Conservation (phyloP, 2,329 filamentous ascomycete genomes). For the Fusarium sp. region DNA sequence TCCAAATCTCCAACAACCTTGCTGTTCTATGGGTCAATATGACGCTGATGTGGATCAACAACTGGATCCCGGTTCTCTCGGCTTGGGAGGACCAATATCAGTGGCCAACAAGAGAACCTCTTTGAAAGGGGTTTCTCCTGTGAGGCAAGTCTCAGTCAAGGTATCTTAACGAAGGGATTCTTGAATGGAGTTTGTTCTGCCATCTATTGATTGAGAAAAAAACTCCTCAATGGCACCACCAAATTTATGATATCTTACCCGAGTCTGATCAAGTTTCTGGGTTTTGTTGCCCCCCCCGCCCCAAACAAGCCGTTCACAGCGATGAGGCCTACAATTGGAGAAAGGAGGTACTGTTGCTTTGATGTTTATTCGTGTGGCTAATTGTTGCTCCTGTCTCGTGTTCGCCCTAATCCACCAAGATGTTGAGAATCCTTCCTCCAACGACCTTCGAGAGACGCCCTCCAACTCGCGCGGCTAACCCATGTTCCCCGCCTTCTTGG, state of each 20-base stretch:
- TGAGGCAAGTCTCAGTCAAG: not conserved
- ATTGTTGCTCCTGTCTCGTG: not conserved
- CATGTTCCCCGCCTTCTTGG: conserved; percentile 9
- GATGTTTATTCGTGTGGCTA: not conserved
- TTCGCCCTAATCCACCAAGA: not conserved
- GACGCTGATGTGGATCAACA: conserved; percentile 32
- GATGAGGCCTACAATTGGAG: not conserved
- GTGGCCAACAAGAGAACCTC: not conserved
- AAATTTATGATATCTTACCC: not conserved
- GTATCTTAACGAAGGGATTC: not conserved
- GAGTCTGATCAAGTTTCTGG: not conserved
- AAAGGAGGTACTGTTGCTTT: not conserved
- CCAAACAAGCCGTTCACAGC: not conserved
- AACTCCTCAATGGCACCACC: too few species aligned
- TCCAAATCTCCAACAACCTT: conserved; percentile 14
- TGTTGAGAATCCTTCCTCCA: not conserved
- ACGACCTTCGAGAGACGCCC: not conserved
- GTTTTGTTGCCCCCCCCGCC: not conserved
- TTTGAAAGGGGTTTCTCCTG: not conserved
- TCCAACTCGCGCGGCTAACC: conserved; percentile 3
- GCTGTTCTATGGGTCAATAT: conserved; percentile 28
- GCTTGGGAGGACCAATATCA: conserved; percentile 2
- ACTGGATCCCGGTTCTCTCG: conserved; percentile 28
- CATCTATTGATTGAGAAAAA: too few species aligned
- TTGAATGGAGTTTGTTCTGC: not conserved